phyloP scores from a whole-genome alignment of 2,329 filamentous ascomycete species.

The Diaporthe destruens region DNA sequence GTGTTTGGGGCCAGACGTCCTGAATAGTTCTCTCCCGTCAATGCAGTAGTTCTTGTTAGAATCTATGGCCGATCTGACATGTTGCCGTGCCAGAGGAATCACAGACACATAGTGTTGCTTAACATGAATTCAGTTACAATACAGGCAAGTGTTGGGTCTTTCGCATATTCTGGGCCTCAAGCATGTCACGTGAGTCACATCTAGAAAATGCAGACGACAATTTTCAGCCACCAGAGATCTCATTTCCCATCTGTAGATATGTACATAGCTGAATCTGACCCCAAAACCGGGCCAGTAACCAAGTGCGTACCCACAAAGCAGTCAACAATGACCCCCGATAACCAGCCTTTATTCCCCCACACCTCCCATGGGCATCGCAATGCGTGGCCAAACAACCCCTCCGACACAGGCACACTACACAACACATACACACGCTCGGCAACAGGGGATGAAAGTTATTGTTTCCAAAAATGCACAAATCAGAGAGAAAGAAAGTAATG shows the following conservation, averaged over 20 bases:
- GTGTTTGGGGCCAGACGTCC: no score
- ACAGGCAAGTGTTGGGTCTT: no score
- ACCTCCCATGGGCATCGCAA: conserved; percentile 14
- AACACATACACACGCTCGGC: conserved; percentile 22
- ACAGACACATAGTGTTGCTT: neutral
- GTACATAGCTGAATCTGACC: conserved; percentile 3
- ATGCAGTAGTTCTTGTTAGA: neutral
- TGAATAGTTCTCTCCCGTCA: neutral
- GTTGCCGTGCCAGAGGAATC: no score
- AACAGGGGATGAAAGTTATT: conserved; percentile 41
- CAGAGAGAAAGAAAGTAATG: conserved; percentile 16
- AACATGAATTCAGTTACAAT: neutral
- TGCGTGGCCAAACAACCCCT: conserved; percentile 1
- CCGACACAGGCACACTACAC: conserved; percentile 1
- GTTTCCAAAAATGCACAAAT: conserved; percentile 34
- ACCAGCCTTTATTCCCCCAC: conserved; percentile 30
- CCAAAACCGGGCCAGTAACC: neutral
- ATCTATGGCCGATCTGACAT: neutral
- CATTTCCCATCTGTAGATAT: conserved; percentile 27
- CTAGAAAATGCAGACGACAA: neutral
- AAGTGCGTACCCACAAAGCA: neutral
- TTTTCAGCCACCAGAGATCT: conserved; percentile 25
- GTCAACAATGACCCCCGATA: neutral
- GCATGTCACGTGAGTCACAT: neutral
- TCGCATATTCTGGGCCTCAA: neutral